Percentiles rank a stretch among this genome's conserved stretches.
Conservation (phyloP, 768 basidiomycete genomes). For the Chalciporus pseudorubinellus region DNA sequence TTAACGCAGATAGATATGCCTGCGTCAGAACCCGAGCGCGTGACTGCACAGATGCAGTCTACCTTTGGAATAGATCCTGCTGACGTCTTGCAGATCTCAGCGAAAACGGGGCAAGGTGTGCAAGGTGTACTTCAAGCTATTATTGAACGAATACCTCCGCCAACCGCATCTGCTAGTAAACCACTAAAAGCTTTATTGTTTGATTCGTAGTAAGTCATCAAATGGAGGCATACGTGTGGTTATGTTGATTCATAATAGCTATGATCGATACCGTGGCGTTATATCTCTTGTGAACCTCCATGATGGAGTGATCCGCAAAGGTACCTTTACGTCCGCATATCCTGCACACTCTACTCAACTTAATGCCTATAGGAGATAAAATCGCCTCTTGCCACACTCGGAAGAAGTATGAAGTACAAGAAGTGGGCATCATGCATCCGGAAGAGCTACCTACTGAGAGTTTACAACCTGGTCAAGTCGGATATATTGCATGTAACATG, state of each 20-base stretch:
- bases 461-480: slow-evolving; percentile 78
- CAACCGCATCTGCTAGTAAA: slow-evolving; percentile 47
- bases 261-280: slow-evolving; percentile 94
- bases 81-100: slow-evolving; percentile 79
- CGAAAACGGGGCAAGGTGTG: slow-evolving; percentile 89
- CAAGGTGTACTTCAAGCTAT: slow-evolving; percentile 76
- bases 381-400: slow-evolving; percentile 81
- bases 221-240: not conserved
- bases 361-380: slow-evolving; percentile 66
- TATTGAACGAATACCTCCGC: slow-evolving; percentile 81
- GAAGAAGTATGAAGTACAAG: slow-evolving; percentile 86
- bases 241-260: slow-evolving; percentile 45
- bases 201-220: slow-evolving; percentile 74
- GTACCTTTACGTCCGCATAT: slow-evolving; percentile 34
- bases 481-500: slow-evolving; percentile 94
- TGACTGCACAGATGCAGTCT: slow-evolving; percentile 76
- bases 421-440: slow-evolving; percentile 87
- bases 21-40: slow-evolving; percentile 78
- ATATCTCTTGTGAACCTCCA: slow-evolving; percentile 87
- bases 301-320: slow-evolving; percentile 78
- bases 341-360: not conserved
- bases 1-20: slow-evolving; percentile 81
- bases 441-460: slow-evolving; percentile 74
- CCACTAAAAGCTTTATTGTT: slow-evolving; percentile 86
- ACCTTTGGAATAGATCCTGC: slow-evolving; percentile 77